A percentile compares a stretch with the other conserved stretches of the same genome.
phyloP scores from a whole-genome alignment of 176 grass and related monocot species.

The Ampelocalamus luodianensis region DNA sequence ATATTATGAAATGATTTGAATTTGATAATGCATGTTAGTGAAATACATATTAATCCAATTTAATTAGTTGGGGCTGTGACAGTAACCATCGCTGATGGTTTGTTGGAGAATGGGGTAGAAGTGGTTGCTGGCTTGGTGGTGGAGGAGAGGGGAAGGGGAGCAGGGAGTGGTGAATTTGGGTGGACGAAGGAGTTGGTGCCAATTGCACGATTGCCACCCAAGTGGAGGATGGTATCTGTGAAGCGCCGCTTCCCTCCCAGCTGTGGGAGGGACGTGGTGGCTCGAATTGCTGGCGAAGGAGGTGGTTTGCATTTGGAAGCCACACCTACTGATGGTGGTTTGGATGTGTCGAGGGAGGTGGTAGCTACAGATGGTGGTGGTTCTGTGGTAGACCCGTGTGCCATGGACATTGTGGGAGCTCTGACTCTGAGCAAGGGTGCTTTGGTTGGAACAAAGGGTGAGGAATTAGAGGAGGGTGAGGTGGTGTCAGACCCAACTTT shows the following conservation, averaged over 20 bases:
- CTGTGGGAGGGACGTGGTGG: not conserved
- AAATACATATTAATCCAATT: no score
- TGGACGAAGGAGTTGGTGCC: not conserved
- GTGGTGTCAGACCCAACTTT: no score
- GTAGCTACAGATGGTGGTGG: not conserved
- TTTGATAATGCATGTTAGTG: no score
- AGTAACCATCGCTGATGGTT: no score
- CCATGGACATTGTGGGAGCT: not conserved
- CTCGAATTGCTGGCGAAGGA: not conserved
- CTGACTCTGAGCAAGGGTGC: not conserved
- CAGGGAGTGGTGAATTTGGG: not conserved
- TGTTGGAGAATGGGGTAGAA: not conserved
- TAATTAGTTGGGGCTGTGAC: no score
- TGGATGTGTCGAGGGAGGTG: not conserved
- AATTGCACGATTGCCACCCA: not conserved
- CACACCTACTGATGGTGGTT: not conserved
- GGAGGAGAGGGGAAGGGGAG: not conserved
- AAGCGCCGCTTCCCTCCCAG: not conserved
- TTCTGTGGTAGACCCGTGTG: not conserved
- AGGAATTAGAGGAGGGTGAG: constrained; percentile 29
- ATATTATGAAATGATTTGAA: no score
- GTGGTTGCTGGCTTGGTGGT: not conserved
- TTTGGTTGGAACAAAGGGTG: not conserved
- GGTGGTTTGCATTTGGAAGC: not conserved
- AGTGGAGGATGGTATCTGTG: not conserved